Percentiles rank a stretch among this genome's conserved stretches.
phyloP scores from a whole-genome alignment of 2,329 filamentous ascomycete species.

The Drechslerella dactyloides region DNA sequence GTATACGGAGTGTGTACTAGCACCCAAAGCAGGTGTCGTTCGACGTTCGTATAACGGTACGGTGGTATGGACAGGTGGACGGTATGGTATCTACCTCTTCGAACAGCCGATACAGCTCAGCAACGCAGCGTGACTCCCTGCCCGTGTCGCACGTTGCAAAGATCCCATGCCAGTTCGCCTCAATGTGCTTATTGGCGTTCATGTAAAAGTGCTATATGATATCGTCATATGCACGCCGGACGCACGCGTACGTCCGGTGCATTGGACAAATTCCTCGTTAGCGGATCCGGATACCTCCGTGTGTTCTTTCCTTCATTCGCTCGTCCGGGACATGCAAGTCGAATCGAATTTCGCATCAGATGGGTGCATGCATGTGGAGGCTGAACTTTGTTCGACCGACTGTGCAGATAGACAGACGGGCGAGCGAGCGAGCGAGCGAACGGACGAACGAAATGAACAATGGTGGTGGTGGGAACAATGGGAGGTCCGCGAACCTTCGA shows the following conservation, averaged over 20 bases:
- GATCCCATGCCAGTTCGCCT: conserved; percentile 53
- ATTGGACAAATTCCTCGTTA: conserved; percentile 30
- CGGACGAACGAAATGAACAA: conserved; percentile 15
- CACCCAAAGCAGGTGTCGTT: too few relatives aligned
- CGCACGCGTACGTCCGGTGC: background rate
- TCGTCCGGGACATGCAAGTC: too few relatives aligned
- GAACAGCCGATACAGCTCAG: conserved; percentile 53
- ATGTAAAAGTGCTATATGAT: conserved; percentile 45
- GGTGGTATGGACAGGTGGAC: background rate
- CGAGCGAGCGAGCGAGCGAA: conserved; percentile 5
- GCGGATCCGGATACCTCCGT: conserved; percentile 31
- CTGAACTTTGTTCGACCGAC: too few relatives aligned
- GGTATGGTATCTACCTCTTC: conserved; percentile 52
- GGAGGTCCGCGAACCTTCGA: conserved; percentile 40
- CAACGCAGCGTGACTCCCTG: conserved; percentile 53
- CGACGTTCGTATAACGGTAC: too few relatives aligned
- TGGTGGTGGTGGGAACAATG: conserved; percentile 13
- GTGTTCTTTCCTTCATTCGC: too few relatives aligned
- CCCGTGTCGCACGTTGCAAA: conserved; percentile 55
- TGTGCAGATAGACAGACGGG: background rate
- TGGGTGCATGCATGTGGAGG: too few relatives aligned
- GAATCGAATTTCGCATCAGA: too few relatives aligned
- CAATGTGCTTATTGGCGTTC: conserved; percentile 50
- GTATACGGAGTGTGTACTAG: too few relatives aligned
- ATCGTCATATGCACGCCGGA: conserved; percentile 8